Base-by-base conservation (phyloP, 2,329 filamentous ascomycete species). In the Hypoxylon sp. region DNA sequence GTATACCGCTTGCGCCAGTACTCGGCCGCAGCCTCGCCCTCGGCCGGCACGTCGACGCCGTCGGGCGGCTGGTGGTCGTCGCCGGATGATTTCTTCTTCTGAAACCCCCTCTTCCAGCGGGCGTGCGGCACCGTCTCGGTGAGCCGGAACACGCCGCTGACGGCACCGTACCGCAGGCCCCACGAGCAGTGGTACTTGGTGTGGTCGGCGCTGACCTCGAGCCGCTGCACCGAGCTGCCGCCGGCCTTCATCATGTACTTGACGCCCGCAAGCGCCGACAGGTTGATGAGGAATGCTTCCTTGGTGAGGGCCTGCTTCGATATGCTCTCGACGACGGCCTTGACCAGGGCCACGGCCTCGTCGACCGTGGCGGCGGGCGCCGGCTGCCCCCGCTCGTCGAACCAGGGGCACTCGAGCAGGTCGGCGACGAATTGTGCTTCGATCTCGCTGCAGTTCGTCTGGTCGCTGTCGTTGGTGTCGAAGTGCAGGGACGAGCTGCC, bases 271-370 rank as follows among this genome's bases (percentile, higher is more conserved):
- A 89, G 78, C 4, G 85, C 85, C 0, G 86, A 81, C 5, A 89
- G 73, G 70, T 88, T 89, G 67, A 87, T 83, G 11, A 89, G 75
- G 67, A 89, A 88, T 0, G 81, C 79, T 70, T 88, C 82, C 4
- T 83, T 81, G 10, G 80, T 84, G 1, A 78, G 74, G 0, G 85
- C 83, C 46, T 82, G 79, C 39, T 79, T 79, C 62, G 82, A 80
- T 62, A 88, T 79, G 55, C 82, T 82, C 56, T 84, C 81, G 22
- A 88, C 78, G n/a, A 84, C 80, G 44, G 81, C 78, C 59, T 84
- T 80, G 51, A 82, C 79, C n/a, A 89, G 78, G 28, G 83, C 85
- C 10, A 78, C 75, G 1, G 83, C 83, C 70, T 89, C 87, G 5
- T 84, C 82, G 44, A 86, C 76, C 26, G 77, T 76, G 44, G 82